These are phyloP conservation scores for Scleroderma bovista DNA, from an alignment of 768 basidiomycete species.

Conservation along the genomic window DNA sequence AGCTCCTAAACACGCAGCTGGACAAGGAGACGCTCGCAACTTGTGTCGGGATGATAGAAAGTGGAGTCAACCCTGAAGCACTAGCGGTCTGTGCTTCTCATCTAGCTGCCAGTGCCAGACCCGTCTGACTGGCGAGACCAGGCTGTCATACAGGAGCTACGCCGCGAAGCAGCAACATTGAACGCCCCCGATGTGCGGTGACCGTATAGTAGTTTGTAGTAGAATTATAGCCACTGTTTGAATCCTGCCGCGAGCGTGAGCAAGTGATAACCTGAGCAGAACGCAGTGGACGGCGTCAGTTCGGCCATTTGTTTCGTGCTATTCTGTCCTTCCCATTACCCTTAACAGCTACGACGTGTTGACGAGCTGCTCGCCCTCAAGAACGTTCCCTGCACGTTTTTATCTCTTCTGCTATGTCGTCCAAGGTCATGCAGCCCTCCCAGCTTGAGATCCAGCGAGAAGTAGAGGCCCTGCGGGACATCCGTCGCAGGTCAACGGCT, in stretches of 20 bases:
- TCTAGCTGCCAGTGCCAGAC: background rate
- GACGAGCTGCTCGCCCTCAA: constrained; percentile 5
- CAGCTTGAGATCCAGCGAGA: constrained; percentile 83
- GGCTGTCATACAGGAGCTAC: constrained; percentile 83
- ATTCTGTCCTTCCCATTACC: constrained; percentile 1
- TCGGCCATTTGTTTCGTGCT: too few relatives aligned
- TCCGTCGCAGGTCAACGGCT: constrained; percentile 76
- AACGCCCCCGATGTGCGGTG: constrained; percentile 26
- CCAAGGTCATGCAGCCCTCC: constrained; percentile 58
- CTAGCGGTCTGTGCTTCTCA: constrained; percentile 59
- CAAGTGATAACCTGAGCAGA: too few relatives aligned
- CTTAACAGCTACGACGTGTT: constrained; percentile 7
- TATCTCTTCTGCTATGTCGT: constrained; percentile 2
- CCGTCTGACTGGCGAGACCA: constrained; percentile 22
- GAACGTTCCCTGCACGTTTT: constrained; percentile 12
- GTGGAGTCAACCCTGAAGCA: constrained; percentile 88
- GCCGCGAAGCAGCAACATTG: constrained; percentile 55
- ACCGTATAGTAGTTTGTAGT: background rate
- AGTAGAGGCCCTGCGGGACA: constrained; percentile 79
- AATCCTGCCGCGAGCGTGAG: too few relatives aligned
- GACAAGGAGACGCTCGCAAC: constrained; percentile 91
- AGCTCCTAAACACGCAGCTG: constrained; percentile 79
- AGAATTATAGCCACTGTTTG: background rate
- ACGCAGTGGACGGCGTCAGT: too few relatives aligned
- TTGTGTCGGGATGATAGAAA: constrained; percentile 89